Base-by-base conservation (phyloP, 768 basidiomycete species). In the Tephrocybe rancida region DNA sequence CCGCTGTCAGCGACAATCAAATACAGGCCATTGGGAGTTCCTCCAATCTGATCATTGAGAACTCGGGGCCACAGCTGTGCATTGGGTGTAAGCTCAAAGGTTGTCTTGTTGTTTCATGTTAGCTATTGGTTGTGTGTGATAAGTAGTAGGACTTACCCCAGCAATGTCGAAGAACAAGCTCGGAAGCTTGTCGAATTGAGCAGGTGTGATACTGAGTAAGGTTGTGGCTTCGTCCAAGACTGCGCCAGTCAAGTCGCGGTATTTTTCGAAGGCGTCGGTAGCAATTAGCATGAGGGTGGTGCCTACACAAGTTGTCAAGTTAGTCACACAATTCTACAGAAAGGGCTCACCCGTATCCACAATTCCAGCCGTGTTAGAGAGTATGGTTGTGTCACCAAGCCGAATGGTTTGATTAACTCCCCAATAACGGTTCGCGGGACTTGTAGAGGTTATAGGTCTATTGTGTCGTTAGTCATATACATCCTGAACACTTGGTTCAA, bases 41-140 rank as follows among this genome's bases (percentile, higher is more conserved):
- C 44, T 9, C 44, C 44, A 5, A 45, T 45, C 14, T 13, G 1
- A 11, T 26, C 13, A 13, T 45, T 45, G 9, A 45, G 27, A 7
- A 22, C 44, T 14, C 44, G 44, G 29, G 44, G 44, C 44, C 44
- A 45, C 44, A 45, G 44, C 30, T 45, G 44, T 13, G 44, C 44
- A 22, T 45, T 45, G 30, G 44, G 44, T 6, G 44, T 30, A 13
- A 45, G 13, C 24, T 29, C 26, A 19, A 45, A 45, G 27, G 16
- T 19, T 6, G 2, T 14, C 44, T 45, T n/a, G 21, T n/a, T n/a
- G n/a, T n/a, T n/a, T 30, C 29, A 30, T 5, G n/a, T n/a, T n/a
- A n/a, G n/a, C 29, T 13, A 30, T 30, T 30, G 5, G 5, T 18
- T 1, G n/a, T n/a, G 3, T 19, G 21, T 32, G 22, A 9, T 9